phyloP scores from a whole-genome alignment of 768 basidiomycete species.

The Macrolepiota dolichaula region DNA sequence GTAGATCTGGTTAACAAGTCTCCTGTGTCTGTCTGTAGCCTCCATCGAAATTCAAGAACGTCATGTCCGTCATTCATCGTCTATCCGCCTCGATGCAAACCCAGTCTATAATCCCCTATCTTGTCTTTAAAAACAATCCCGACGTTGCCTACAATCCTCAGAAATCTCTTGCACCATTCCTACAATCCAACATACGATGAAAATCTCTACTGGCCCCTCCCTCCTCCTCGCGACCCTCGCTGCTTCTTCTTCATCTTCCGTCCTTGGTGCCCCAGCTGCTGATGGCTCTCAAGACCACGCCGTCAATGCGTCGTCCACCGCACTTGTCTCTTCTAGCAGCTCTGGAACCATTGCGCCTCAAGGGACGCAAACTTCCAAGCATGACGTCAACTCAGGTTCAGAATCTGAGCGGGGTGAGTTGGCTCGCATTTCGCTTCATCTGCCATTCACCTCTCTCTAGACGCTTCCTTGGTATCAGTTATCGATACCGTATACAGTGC shows the following conservation, averaged over 20 bases:
- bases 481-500: too few relatives aligned
- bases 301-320: background rate
- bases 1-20: conserved; percentile 3
- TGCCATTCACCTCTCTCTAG: too few relatives aligned
- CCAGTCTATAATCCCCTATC: background rate
- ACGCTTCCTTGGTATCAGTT: too few relatives aligned
- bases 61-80: background rate
- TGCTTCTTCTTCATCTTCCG: conserved; percentile 46
- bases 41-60: background rate
- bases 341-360: too few relatives aligned
- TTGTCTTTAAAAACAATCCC: conserved; percentile 13
- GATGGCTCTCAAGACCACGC: conserved; percentile 16
- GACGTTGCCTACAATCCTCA: background rate
- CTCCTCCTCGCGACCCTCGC: conserved; percentile 45
- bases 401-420: too few relatives aligned
- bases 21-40: background rate
- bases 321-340: too few relatives aligned
- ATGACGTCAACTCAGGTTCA: too few relatives aligned
- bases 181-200: conserved; percentile 28
- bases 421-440: too few relatives aligned
- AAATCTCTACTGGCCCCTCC: conserved; percentile 44
- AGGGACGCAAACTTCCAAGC: too few relatives aligned
- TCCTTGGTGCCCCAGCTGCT: conserved; percentile 40
- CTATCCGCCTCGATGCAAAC: background rate
- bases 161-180: background rate